Percentiles rank a stretch among this genome's conserved stretches.
phyloP scores from a whole-genome alignment of 2,329 filamentous ascomycete genomes.

The Exophiala calicioides region DNA sequence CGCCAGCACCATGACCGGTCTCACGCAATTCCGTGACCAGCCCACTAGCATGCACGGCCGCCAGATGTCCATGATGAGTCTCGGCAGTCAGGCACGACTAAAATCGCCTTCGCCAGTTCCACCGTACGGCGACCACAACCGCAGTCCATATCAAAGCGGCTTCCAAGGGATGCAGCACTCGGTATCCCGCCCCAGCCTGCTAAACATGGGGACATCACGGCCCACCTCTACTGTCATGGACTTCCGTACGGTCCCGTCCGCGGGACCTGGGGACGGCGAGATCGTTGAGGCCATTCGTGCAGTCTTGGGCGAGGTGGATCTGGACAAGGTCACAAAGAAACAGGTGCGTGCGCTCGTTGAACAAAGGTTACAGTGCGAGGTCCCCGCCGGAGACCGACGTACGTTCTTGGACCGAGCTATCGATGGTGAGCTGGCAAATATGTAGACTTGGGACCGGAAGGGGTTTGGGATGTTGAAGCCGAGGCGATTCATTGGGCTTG shows the following conservation, averaged over 20 bases:
- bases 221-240: constrained; percentile 58
- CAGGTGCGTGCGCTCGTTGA: constrained; percentile 89
- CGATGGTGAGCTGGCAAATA: constrained; percentile 87
- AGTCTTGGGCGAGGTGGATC: constrained; percentile 82
- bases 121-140: constrained; percentile 48
- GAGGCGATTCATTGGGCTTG: too few species aligned
- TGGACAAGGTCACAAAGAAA: constrained; percentile 98
- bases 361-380: constrained; percentile 86
- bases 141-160: constrained; percentile 33
- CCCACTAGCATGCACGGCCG: constrained; percentile 46
- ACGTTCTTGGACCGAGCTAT: constrained; percentile 91
- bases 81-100: constrained; percentile 43
- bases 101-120: constrained; percentile 34
- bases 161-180: constrained; percentile 36
- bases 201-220: constrained; percentile 47
- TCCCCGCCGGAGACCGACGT: constrained; percentile 74
- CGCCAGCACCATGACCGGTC: constrained; percentile 70
- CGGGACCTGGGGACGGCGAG: constrained; percentile 72
- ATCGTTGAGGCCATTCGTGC: constrained; percentile 83
- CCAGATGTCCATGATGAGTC: constrained; percentile 62
- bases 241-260: constrained; percentile 55
- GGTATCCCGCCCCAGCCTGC: constrained; percentile 45
- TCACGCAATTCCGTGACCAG: constrained; percentile 66
- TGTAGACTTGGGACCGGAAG: too few species aligned
- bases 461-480: too few species aligned